Evolutionary conservation across 2,329 filamentous ascomycete genomes (phyloP), one percentile per base, ranked within the genome.

Genomic region (Aspergillus sojae): DNA sequence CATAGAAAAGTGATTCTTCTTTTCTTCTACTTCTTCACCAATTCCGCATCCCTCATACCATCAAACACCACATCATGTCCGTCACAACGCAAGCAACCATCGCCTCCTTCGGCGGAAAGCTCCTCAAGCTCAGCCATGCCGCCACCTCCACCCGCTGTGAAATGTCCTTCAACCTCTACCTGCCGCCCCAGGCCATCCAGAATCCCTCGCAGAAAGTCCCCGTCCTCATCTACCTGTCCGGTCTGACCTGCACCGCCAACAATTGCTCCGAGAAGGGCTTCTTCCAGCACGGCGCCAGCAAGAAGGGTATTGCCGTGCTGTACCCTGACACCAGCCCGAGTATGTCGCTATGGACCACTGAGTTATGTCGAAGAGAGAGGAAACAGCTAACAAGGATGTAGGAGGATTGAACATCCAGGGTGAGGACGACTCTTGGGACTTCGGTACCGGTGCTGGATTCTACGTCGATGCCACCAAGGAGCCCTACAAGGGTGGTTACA

Each of bases 271-370:
- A 90, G 74, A 90, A 89, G 77, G 95, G 94, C 59, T 98, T 97
- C 85, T 92, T 99, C 80, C 94, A 97, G 77, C 88, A 91, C 71
- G 87, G 88, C 67, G 95, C 95, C 55, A 86, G 89, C 62, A 84
- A 89, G 72, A 90, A 89, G 76, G 92, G 92, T 73, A 91, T 99
- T 77, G 95, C 95, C n/a, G 82, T 99, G 62, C 86, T 97, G 60
- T 98, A 93, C 81, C 95, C 95, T 1, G 95, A 99, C 82, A 99
- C 95, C 26, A 96, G 91, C 62, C 95, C 95, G 62, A 88, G 94
- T 89, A 83, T 58, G 84, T 80, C 16, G 23, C 36, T 32, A 34
- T 36, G 32, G 39, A 19, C 39, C 9, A 10, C 14, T 1, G 16
- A 41, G 19, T 2, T 0, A 1, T n/a, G 19, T 19, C 39, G 19